These are phyloP conservation scores for Globisporangium recalcitrans DNA, from an alignment of 352 stramenopile genomes.

Conservation along the genomic window DNA sequence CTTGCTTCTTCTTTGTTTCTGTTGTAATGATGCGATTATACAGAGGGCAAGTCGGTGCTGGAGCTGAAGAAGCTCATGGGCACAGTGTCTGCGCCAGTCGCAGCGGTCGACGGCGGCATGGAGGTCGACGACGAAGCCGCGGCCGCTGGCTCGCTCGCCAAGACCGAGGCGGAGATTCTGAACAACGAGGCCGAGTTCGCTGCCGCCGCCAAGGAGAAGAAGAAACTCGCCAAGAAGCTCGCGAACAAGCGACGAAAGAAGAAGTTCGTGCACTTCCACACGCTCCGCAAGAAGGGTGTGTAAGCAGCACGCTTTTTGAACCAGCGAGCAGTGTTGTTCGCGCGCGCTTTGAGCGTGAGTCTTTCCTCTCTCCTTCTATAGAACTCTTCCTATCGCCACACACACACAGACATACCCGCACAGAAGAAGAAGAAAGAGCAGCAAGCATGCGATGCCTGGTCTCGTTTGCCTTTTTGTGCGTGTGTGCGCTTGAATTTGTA, in stretches of 20 bases:
- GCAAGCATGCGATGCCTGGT: not conserved
- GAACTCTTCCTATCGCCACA: constrained; percentile 14
- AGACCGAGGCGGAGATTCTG: constrained; percentile 43
- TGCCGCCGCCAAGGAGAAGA: constrained; percentile 39
- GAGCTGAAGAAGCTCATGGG: constrained; percentile 76
- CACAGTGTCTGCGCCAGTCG: constrained; percentile 36
- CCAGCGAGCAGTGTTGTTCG: not conserved
- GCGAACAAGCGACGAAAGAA: constrained; percentile 50
- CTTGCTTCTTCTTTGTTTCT: not conserved
- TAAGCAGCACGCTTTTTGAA: constrained; percentile 24
- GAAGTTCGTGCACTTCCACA: constrained; percentile 86
- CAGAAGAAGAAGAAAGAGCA: no score
- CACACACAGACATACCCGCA: no score
- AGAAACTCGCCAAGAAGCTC: constrained; percentile 49
- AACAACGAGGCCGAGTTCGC: constrained; percentile 43
- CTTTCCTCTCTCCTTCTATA: constrained; percentile 4
- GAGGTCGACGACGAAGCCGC: constrained; percentile 35
- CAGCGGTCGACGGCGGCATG: constrained; percentile 27
- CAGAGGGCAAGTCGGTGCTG: constrained; percentile 47
- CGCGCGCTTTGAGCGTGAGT: not conserved
- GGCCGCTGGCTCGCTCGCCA: constrained; percentile 23
- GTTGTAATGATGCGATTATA: constrained; percentile 9
- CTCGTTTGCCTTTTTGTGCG: not conserved
- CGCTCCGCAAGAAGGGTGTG: constrained; percentile 83
- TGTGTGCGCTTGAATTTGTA: constrained; percentile 16